A percentile compares a stretch with the other conserved stretches of the same genome.
Evolutionary conservation across 1,284 basidiomycete species (phyloP).

Genomic region (Heterobasidion annosum): DNA sequence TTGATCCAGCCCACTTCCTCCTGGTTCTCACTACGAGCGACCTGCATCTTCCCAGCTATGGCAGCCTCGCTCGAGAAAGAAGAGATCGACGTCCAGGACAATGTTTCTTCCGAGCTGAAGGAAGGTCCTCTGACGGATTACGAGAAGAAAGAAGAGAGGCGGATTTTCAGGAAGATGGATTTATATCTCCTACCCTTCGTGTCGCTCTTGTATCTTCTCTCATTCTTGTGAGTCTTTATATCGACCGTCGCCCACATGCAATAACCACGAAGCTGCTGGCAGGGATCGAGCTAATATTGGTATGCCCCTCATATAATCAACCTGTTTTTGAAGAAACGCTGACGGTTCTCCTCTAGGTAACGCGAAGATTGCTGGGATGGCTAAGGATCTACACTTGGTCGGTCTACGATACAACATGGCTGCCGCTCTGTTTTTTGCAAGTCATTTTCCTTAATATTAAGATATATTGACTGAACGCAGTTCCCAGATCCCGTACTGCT

Average conservation of each 20-base stretch:
- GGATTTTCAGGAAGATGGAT: conserved; percentile 40
- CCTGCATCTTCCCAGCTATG: not conserved
- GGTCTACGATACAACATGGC: conserved; percentile 15
- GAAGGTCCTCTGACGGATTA: not conserved
- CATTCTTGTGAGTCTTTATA: conserved; percentile 33
- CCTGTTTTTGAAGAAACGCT: not conserved
- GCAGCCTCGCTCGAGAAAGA: not conserved
- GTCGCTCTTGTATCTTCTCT: conserved; percentile 51
- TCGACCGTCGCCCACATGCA: not conserved
- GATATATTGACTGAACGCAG: not conserved
- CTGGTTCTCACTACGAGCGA: not conserved
- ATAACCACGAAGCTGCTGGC: not conserved
- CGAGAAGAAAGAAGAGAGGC: conserved; percentile 17
- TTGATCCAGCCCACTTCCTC: not conserved
- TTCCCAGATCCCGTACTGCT: conserved; percentile 10
- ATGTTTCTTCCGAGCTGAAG: not conserved
- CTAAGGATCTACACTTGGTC: conserved; percentile 12
- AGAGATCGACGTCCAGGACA: not conserved
- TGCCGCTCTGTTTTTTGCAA: conserved; percentile 12
- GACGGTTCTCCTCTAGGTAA: conserved; percentile 7
- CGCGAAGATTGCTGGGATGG: conserved; percentile 15
- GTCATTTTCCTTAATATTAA: not conserved
- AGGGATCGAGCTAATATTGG: conserved; percentile 29
- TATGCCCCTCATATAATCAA: conserved; percentile 1
- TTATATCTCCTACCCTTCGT: conserved; percentile 39